Evolutionary conservation across 495 filamentous ascomycete species (phyloP).

Genomic region (Durotheca rogersii): DNA sequence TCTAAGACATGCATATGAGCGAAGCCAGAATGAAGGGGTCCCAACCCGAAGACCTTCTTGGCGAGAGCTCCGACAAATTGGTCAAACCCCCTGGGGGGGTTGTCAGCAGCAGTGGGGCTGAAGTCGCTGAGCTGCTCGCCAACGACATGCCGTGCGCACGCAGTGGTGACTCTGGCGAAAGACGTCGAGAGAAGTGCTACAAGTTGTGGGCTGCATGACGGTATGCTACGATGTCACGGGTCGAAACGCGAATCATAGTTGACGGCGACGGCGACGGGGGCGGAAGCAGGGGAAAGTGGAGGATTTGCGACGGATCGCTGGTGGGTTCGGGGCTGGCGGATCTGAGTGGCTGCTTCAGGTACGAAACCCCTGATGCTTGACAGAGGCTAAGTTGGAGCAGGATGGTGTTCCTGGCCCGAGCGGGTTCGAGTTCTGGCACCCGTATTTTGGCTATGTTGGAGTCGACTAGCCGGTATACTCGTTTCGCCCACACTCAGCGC

Average conservation of each 20-base stretch:
- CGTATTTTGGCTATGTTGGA: conserved; percentile 16
- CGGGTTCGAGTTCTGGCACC: conserved; percentile 3
- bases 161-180: too few relatives aligned
- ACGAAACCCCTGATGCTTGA: conserved; percentile 25
- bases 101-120: conserved; percentile 9
- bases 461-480: background rate
- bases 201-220: conserved; percentile 16
- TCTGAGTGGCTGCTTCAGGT: conserved; percentile 31
- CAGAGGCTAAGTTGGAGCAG: conserved; percentile 2
- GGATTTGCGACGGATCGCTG: conserved; percentile 23
- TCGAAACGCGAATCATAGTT: conserved; percentile 17
- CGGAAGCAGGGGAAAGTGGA: background rate
- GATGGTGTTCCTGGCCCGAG: conserved; percentile 18
- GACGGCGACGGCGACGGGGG: conserved; percentile 5
- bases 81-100: conserved; percentile 9
- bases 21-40: conserved; percentile 12
- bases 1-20: background rate
- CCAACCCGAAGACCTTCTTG: conserved; percentile 15
- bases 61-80: conserved; percentile 24
- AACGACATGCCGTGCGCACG: conserved; percentile 12
- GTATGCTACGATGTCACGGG: conserved; percentile 15
- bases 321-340: conserved; percentile 14
- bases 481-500: background rate
- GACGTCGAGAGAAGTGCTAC: too few relatives aligned
- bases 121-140: conserved; percentile 2